Evolutionary conservation across 208 protist genomes (phyloP), one percentile per base, ranked within the genome.

Genomic region (Trypanosoma theileri): DNA sequence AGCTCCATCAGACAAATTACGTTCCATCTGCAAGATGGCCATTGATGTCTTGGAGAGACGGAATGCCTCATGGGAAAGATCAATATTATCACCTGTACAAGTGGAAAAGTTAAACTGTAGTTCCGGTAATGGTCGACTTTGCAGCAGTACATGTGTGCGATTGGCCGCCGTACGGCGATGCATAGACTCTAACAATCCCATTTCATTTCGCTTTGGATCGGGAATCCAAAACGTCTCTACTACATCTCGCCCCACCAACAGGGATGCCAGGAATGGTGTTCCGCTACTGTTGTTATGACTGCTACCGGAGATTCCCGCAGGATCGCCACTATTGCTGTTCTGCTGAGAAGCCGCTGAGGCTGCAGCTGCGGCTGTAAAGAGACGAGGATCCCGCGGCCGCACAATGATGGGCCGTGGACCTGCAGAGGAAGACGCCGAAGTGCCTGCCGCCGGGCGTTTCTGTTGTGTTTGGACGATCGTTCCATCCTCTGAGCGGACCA

Each of bases 51-150:
- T 94, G 58, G 81, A 85, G 54, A 94, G 84, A 14, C 82, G 79
- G 60, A 94, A 94, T 40, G 74, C 71, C 59, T 85, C 82, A 82
- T 94, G 85, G 21, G 79, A 79, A 44, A 94, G 77, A 65, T 91
- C 85, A 69, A 94, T 90, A 72, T 90, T 89, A 66, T 81, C 75
- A 24, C 81, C 79, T 1, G 74, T 85, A 69, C 82, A 83, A 14
- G 82, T 89, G 54, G 81, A 89, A 60, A 89, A 94, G 73, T 94
- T 94, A 70, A 58, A 79, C 71, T 89, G 83, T 58, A 94, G 65
- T 74, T 94, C 85, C 45, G 75, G 55, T 42, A 88, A 62, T 4
- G 88, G 88, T 14, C 88, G 85, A 41, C 77, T 82, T 61, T 91
- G 82, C 45, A 94, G 70, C 24, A 94, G 71, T 9, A 91, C 68